Evolutionary conservation across 257 asterid genomes (phyloP), one percentile per base, ranked within the genome.

Genomic region (Primulina tabacum): DNA sequence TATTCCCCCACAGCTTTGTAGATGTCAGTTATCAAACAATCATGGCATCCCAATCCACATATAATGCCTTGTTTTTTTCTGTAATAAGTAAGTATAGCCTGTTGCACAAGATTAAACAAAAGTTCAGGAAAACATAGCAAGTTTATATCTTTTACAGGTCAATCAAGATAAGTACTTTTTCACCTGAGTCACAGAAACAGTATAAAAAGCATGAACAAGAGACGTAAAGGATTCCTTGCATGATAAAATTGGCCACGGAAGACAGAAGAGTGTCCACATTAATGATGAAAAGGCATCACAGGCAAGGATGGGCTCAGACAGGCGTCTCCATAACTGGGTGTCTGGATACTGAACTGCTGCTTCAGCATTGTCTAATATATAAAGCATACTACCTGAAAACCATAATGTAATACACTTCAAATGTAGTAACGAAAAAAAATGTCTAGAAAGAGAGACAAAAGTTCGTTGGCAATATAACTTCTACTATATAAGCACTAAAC

Each of bases 201-300:
- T 68, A 67, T 94, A 94, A 72, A 89, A 94, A 60, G 79, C 78
- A 78, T 89, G 97, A 71, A 94, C 93, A 78, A 94, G 95, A 73
- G 93, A 83, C 68, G 83, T 65, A 78, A 69, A 88, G 62, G 99
- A 83, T 64, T 91, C 86, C 78, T 82, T 73, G 90, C 97, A 89
- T 67, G 87, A 85, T 75, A 89, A 70, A 38, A 88, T 76, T 67
- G 95, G 95, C 75, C 86, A 71, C 40, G 99, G 99, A 74, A 94
- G 97, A 78, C 99, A 91, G 86, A 87, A 94, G 20, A 91, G 82
- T 11, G 82, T 79, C 99, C 97, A 94, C 99, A 94, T 94, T 43
- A 94, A 78, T 52, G 97, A 91, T 64, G 97, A 86, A 88, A 94
- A 94, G 64, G 96, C 82, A 80, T 94, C 95, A 43, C 72, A 86